A percentile compares a stretch with the other conserved stretches of the same genome.
These are phyloP conservation scores for Thielaviopsis punctulata DNA, from an alignment of 2,329 filamentous ascomycete species.

Conservation along the genomic window DNA sequence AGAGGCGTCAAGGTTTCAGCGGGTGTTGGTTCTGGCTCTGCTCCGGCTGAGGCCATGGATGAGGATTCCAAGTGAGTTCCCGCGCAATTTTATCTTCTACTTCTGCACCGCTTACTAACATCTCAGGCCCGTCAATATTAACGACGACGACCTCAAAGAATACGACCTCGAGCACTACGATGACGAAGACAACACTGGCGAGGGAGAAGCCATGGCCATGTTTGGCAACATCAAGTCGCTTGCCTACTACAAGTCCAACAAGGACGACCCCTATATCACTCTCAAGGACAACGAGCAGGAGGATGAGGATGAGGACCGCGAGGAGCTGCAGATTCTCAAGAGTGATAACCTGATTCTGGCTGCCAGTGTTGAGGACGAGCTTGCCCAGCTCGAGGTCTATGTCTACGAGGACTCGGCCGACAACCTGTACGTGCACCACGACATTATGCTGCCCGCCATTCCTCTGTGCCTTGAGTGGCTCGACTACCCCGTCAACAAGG, in stretches of 20 bases:
- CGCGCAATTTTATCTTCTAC: too few relatives aligned
- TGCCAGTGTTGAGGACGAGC: conserved; percentile 89
- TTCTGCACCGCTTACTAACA: conserved; percentile 12
- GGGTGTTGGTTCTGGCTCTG: background rate
- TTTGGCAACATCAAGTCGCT: conserved; percentile 91
- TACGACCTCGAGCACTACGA: conserved; percentile 96
- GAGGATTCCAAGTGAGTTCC: conserved; percentile 11
- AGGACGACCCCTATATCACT: conserved; percentile 93
- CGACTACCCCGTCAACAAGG: conserved; percentile 71
- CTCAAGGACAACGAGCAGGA: conserved; percentile 55
- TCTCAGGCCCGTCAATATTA: conserved; percentile 24
- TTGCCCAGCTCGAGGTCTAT: conserved; percentile 91
- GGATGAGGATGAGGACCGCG: conserved; percentile 66
- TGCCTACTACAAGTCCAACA: conserved; percentile 84
- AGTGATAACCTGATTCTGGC: conserved; percentile 87
- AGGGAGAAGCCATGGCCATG: conserved; percentile 63
- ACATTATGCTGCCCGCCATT: conserved; percentile 96
- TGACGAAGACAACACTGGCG: conserved; percentile 31
- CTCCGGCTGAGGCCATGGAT: conserved; percentile 7
- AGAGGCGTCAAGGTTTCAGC: conserved; percentile 14
- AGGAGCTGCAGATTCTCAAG: conserved; percentile 82
- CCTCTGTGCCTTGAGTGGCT: conserved; percentile 93
- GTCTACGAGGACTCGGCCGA: conserved; percentile 91
- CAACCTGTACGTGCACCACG: conserved; percentile 97
- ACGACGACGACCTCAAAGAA: conserved; percentile 83